Conservation (phyloP, 192 early-diverging fungal species). For the Coemansia sp. region DNA sequence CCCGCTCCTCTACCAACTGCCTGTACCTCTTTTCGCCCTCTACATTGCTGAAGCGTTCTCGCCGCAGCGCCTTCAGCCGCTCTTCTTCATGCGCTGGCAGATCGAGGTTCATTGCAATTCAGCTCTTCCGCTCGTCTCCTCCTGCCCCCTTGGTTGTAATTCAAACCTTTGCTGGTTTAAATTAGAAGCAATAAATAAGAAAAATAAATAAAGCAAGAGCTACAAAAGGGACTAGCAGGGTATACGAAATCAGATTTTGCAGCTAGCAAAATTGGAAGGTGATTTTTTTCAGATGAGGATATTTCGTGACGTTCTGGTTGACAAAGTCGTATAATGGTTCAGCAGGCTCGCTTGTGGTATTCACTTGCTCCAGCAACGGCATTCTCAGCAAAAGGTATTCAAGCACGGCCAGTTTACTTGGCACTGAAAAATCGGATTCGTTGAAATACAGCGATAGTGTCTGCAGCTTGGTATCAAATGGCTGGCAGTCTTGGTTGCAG, state of each 20-base stretch:
- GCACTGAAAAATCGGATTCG: not conserved
- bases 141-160: not conserved
- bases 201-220: too few species aligned
- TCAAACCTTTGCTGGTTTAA: not conserved
- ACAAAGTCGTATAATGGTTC: not conserved
- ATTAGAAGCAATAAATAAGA: too few species aligned
- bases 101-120: slow-evolving; percentile 29
- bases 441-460: not conserved
- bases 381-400: not conserved
- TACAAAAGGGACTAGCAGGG: too few species aligned
- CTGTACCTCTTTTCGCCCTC: slow-evolving; percentile 32
- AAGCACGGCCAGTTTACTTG: not conserved
- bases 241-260: too few species aligned
- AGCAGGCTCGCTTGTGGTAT: not conserved
- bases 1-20: slow-evolving; percentile 65
- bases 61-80: slow-evolving; percentile 41
- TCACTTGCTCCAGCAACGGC: not conserved
- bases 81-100: slow-evolving; percentile 31
- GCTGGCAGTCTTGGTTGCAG: not conserved
- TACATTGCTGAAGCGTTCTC: slow-evolving; percentile 47
- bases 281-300: not conserved
- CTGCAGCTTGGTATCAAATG: not conserved
- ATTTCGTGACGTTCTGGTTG: not conserved
- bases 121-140: not conserved
- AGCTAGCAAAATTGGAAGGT: not conserved